Evolutionary conservation across 495 filamentous ascomycete species (phyloP), one percentile per base, ranked within the genome.

Genomic region (Trichoderma erinaceum): DNA sequence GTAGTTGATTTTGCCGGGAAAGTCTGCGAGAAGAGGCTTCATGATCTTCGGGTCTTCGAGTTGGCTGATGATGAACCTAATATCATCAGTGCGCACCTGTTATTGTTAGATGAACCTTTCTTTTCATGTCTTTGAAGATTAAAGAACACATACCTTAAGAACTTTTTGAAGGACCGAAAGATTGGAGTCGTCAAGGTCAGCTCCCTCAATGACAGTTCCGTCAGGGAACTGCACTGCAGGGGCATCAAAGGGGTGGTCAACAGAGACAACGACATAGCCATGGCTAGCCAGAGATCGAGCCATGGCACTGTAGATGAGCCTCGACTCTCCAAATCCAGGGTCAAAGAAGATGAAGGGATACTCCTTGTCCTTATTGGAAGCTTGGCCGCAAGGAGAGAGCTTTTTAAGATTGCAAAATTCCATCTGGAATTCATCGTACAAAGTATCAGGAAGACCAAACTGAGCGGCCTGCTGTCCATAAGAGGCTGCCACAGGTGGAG

Each of bases 241-340:
- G 1, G 48, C 48, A 23, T 52, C 48, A 52, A 52, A 52, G 18
- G 48, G 48, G 21, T 52, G 48, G 48, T 52, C 48, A 4, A 52
- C n/a, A 23, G 48, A 21, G 21, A 52, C 48, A 8, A 52, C 48
- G n/a, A 23, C 48, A 23, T 52, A 52, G 18, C 48, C 48, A 52
- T 52, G 48, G 48, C 48, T 52, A 25, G 48, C 48, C n/a, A 52
- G 7, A 23, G 48, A 52, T 21, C 48, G 48, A 52, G 48, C 48
- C 48, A 52, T 52, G 10, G 48, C 48, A 11, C 48, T 21, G 21
- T 52, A 52, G 11, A 52, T 52, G 48, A 52, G 48, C 21, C 48
- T 52, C n/a, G 48, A 52, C 48, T 52, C 48, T 23, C n/a, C 48
- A 52, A 52, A 52, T 4, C 48, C 48, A 23, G 48, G 48, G 10